phyloP scores from a whole-genome alignment of 345 rosid species.

The Mercurialis annua region DNA sequence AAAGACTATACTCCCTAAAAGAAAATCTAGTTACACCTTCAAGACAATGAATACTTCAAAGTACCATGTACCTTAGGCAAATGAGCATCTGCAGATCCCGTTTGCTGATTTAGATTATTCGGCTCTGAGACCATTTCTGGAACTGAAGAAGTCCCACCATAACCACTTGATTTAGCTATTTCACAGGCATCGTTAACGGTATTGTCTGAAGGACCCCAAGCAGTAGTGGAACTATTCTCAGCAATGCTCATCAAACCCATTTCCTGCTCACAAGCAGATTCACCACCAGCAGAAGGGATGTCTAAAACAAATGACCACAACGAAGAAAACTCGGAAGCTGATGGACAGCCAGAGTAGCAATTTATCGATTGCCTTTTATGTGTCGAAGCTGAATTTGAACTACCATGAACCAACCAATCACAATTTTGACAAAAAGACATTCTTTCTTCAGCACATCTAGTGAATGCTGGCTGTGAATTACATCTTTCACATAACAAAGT shows the following conservation, averaged over 20 bases:
- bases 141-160: conserved; percentile 37
- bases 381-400: conserved; percentile 42
- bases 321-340: conserved; percentile 80
- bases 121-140: conserved; percentile 41
- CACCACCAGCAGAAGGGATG: conserved; percentile 44
- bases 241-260: conserved; percentile 83
- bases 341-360: conserved; percentile 91
- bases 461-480: conserved; percentile 71
- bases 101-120: conserved; percentile 36
- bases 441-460: conserved; percentile 77
- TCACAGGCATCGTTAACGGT: conserved; percentile 14
- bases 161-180: conserved; percentile 34
- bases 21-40: conserved; percentile 1
- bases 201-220: conserved; percentile 38
- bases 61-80: conserved; percentile 50
- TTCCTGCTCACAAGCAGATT: conserved; percentile 69
- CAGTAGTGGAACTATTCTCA: conserved; percentile 33
- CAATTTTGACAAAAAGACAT: conserved; percentile 95
- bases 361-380: conserved; percentile 76
- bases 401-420: conserved; percentile 77
- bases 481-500: conserved; percentile 89
- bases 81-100: conserved; percentile 39
- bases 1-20: background rate
- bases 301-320: conserved; percentile 80
- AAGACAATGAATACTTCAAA: background rate